These are phyloP conservation scores for Colletotrichum sp. DNA, from an alignment of 2,329 filamentous ascomycete species.

Conservation along the genomic window DNA sequence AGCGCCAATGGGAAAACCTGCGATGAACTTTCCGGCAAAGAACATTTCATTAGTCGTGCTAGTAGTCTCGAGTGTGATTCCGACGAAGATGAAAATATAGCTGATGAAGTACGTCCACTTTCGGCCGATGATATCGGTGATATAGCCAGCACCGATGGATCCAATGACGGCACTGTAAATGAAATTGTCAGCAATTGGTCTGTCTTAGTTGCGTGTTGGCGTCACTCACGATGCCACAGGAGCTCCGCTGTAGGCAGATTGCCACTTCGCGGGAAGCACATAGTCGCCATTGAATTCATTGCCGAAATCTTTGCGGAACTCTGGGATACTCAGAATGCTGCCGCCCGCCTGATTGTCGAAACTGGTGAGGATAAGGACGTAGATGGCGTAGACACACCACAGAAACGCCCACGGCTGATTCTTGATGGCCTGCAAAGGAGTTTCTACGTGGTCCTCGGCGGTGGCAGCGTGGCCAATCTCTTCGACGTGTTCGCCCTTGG, in stretches of 20 bases:
- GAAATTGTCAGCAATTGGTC: background rate
- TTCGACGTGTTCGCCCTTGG: constrained; percentile 14
- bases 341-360: constrained; percentile 48
- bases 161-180: constrained; percentile 17
- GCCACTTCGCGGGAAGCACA: constrained; percentile 47
- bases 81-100: constrained; percentile 38
- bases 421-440: constrained; percentile 26
- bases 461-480: constrained; percentile 2
- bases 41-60: constrained; percentile 39
- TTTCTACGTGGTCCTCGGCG: constrained; percentile 1
- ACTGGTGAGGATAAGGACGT: constrained; percentile 41
- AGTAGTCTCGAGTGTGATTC: constrained; percentile 39
- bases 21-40: constrained; percentile 47
- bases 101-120: constrained; percentile 33
- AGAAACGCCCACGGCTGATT: constrained; percentile 29
- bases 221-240: constrained; percentile 41
- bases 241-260: constrained; percentile 46
- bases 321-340: constrained; percentile 44
- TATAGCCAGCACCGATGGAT: constrained; percentile 12
- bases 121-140: constrained; percentile 15
- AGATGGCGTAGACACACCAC: constrained; percentile 46
- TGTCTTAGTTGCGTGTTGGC: background rate
- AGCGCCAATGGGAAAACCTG: constrained; percentile 40
- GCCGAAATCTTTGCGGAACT: constrained; percentile 51
- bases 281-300: constrained; percentile 37